Evolutionary conservation across 2,329 filamentous ascomycete species (phyloP).

Genomic region (Colletotrichum sojae): DNA sequence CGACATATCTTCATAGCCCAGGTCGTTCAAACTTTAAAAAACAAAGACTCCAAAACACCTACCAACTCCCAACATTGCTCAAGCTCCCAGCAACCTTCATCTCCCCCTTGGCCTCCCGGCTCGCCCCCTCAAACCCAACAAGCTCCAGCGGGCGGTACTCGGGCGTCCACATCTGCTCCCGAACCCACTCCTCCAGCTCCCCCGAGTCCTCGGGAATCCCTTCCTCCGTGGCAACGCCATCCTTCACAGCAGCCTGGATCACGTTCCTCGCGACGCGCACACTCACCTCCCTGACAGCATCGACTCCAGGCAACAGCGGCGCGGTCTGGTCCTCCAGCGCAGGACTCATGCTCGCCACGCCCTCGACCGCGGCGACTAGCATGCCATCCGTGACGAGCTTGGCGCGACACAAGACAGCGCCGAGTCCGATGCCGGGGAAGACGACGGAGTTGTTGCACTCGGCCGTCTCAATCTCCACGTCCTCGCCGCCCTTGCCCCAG

Average conservation of each 20-base stretch:
- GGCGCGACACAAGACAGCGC: conserved; percentile 79
- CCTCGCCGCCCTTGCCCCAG: conserved; percentile 63
- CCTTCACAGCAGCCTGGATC: conserved; percentile 78
- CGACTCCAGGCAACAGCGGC: conserved; percentile 83
- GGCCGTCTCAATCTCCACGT: conserved; percentile 67
- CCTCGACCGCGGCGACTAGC: conserved; percentile 84
- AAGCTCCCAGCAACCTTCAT: conserved; percentile 63
- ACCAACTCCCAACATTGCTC: conserved; percentile 41
- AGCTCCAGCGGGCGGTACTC: conserved; percentile 75
- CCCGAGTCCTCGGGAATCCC: conserved; percentile 72
- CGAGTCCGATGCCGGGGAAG: conserved; percentile 89
- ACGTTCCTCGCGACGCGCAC: conserved; percentile 83
- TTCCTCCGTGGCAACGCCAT: conserved; percentile 75
- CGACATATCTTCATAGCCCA: too few species aligned
- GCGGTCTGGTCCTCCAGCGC: conserved; percentile 74
- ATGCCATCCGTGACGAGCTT: conserved; percentile 80
- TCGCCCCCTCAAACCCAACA: conserved; percentile 67
- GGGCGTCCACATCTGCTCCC: conserved; percentile 85
- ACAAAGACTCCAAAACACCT: neutral
- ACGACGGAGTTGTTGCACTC: conserved; percentile 93
- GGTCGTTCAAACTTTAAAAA: neutral
- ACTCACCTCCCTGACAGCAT: conserved; percentile 80
- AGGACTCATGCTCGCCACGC: conserved; percentile 79
- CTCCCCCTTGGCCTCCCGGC: conserved; percentile 72
- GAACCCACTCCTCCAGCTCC: conserved; percentile 78